phyloP scores from a whole-genome alignment of 352 stramenopile species.

The Pythium folliculosum region DNA sequence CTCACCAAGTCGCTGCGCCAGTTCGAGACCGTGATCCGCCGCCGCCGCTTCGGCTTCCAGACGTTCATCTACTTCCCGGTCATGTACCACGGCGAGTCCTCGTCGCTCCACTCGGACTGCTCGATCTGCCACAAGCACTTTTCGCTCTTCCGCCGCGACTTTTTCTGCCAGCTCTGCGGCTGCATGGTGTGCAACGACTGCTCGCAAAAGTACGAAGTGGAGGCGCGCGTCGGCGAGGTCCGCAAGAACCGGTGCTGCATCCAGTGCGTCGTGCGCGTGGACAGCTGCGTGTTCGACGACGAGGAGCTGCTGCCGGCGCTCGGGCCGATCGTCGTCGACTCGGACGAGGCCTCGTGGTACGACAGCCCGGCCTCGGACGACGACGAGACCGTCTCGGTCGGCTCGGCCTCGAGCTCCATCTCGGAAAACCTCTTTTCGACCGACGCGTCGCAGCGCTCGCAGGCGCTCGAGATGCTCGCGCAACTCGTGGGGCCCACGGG shows the following conservation, averaged over 20 bases:
- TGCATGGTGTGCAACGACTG: constrained; percentile 56
- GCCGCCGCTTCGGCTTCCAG: constrained; percentile 68
- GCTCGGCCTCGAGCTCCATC: constrained; percentile 35
- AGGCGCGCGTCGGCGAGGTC: constrained; percentile 43
- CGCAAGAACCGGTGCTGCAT: constrained; percentile 56
- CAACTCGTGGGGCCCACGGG: constrained; percentile 35
- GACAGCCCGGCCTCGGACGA: constrained; percentile 32
- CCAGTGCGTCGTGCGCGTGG: constrained; percentile 53
- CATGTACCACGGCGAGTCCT: constrained; percentile 14
- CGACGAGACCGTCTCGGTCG: constrained; percentile 26
- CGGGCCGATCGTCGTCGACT: constrained; percentile 44
- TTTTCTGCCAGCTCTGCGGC: constrained; percentile 61
- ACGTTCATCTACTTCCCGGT: constrained; percentile 63
- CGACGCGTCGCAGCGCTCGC: constrained; percentile 40
- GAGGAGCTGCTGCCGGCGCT: constrained; percentile 51
- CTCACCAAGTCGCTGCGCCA: constrained; percentile 52
- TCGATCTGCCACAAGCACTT: constrained; percentile 55
- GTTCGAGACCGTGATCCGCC: constrained; percentile 63
- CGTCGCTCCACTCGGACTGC: constrained; percentile 33
- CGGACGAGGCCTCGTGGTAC: constrained; percentile 46
- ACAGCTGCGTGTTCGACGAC: constrained; percentile 61
- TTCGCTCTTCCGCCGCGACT: constrained; percentile 44
- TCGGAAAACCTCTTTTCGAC: constrained; percentile 43
- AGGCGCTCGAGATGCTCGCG: constrained; percentile 49
- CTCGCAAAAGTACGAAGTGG: constrained; percentile 57